Conservation (phyloP, 805 yeast genomes). For the Starmera pachycereana region DNA sequence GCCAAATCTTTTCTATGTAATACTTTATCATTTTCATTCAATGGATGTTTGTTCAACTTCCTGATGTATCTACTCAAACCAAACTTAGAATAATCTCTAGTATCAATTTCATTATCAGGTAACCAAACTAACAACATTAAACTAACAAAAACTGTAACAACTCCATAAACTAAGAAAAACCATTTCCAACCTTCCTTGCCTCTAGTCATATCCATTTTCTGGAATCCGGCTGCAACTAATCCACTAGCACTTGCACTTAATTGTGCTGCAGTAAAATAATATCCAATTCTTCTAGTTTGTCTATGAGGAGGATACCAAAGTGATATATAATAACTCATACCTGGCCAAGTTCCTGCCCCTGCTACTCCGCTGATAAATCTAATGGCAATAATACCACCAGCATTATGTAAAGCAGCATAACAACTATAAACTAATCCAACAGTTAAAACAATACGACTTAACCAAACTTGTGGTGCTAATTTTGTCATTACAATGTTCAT, state of each 20-base stretch:
- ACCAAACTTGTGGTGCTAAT: conserved; percentile 79
- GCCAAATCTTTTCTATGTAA: conserved; percentile 55
- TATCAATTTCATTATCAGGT: conserved; percentile 41
- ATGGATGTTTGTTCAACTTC: conserved; percentile 28
- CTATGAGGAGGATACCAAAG: conserved; percentile 80
- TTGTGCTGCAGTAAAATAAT: conserved; percentile 87
- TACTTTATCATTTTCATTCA: conserved; percentile 39
- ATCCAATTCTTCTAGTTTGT: conserved; percentile 72
- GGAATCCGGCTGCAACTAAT: conserved; percentile 80
- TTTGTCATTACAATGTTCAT: conserved; percentile 81
- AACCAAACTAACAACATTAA: conserved; percentile 68
- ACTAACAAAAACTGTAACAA: conserved; percentile 55
- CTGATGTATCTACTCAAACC: conserved; percentile 8
- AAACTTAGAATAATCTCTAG: conserved; percentile 4
- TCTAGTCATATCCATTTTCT: conserved; percentile 59
- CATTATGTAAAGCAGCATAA: conserved; percentile 47
- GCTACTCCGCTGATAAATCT: conserved; percentile 66
- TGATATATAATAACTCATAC: conserved; percentile 73
- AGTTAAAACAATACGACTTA: conserved; percentile 63
- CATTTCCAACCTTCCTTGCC: conserved; percentile 83
- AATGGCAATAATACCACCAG: conserved; percentile 56
- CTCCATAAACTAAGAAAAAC: conserved; percentile 74
- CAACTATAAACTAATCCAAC: conserved; percentile 75
- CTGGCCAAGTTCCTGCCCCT: conserved; percentile 90
- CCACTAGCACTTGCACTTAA: conserved; percentile 87